These are phyloP conservation scores for Leccinum pachyderme DNA, from an alignment of 1,284 basidiomycete genomes.

Conservation along the genomic window DNA sequence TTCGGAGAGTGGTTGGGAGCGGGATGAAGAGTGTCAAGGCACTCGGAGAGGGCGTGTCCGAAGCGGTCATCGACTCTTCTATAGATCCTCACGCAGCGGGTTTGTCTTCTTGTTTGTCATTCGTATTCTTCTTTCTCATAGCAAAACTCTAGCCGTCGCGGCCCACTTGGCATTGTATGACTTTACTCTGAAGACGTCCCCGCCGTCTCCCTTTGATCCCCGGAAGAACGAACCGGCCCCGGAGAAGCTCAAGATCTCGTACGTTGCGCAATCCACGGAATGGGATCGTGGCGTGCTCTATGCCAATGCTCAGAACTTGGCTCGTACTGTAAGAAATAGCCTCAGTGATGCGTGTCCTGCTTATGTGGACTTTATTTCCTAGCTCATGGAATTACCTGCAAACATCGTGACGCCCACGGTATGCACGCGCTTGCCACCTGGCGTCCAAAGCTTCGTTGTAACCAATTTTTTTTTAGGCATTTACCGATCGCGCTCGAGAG, in stretches of 20 bases:
- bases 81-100: conserved; percentile 73
- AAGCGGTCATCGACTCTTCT: conserved; percentile 60
- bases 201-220: conserved; percentile 58
- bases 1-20: conserved; percentile 65
- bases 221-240: conserved; percentile 46
- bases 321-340: conserved; percentile 58
- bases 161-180: conserved; percentile 72
- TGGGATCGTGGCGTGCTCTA: conserved; percentile 76
- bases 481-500: conserved; percentile 67
- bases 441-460: background rate
- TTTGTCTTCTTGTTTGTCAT: conserved; percentile 24
- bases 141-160: conserved; percentile 56
- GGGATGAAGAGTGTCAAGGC: conserved; percentile 64
- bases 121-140: background rate
- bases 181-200: conserved; percentile 74
- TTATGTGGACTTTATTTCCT: conserved; percentile 8
- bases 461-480: conserved; percentile 45
- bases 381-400: conserved; percentile 83
- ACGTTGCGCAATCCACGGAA: conserved; percentile 46
- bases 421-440: conserved; percentile 20
- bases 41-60: conserved; percentile 55
- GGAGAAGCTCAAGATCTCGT: conserved; percentile 47
- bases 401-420: conserved; percentile 83
- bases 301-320: conserved; percentile 81
- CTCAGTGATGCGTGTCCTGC: background rate